A percentile compares a stretch with the other conserved stretches of the same genome.
Conservation (phyloP, 2,329 filamentous ascomycete genomes). For the Penicillium sp. region DNA sequence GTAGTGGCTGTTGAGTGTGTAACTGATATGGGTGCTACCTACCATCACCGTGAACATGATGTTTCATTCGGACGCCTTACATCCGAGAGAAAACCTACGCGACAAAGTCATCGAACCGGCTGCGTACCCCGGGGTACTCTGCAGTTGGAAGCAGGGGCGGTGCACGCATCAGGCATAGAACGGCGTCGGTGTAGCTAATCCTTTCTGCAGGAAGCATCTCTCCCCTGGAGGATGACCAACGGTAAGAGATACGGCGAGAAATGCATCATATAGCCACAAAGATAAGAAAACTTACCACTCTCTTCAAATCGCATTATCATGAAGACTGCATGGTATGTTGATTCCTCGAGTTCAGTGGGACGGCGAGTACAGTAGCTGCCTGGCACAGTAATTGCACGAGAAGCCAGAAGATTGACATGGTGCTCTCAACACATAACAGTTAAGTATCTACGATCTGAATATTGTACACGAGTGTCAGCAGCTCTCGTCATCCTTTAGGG, state of each 20-base stretch:
- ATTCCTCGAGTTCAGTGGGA: background rate
- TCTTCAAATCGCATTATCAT: constrained; percentile 6
- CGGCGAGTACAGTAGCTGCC: background rate
- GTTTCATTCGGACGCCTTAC: background rate
- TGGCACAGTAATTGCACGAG: background rate
- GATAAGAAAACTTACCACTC: constrained; percentile 16
- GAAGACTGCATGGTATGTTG: background rate
- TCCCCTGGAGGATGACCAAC: constrained; percentile 17
- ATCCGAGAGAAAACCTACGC: constrained; percentile 20
- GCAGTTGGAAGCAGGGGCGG: constrained; percentile 22
- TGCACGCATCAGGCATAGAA: constrained; percentile 25
- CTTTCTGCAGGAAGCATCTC: constrained; percentile 20
- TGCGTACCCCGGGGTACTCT: constrained; percentile 28
- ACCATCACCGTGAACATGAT: background rate
- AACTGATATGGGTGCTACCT: constrained; percentile 29
- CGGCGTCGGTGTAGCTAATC: constrained; percentile 29
- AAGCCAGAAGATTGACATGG: background rate
- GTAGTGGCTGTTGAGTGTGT: constrained; percentile 28
- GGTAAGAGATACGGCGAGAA: background rate
- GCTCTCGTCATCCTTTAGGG: background rate
- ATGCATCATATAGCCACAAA: background rate
- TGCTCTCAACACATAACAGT: background rate
- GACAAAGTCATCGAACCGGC: constrained; percentile 33
- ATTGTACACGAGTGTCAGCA: background rate
- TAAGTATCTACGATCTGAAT: background rate